Evolutionary conservation across 257 asterid species (phyloP).

Genomic region (Primulina huaijiensis): DNA sequence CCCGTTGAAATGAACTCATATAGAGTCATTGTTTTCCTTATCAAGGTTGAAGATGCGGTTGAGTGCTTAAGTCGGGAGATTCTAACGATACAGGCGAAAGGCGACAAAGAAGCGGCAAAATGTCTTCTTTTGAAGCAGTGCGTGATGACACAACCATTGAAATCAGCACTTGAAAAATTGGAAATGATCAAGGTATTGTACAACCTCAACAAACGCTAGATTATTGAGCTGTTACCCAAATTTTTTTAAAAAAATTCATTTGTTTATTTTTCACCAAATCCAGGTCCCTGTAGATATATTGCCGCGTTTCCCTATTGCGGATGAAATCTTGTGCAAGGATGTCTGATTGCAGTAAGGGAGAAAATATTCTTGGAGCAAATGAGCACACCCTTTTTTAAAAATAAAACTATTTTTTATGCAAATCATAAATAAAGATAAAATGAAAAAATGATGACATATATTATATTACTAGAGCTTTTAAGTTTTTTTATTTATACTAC

Average conservation of each 20-base stretch:
- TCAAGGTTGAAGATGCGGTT: constrained; percentile 75
- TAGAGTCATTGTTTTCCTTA: background rate
- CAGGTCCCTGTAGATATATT: constrained; percentile 91
- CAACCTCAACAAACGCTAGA: background rate
- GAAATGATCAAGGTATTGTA: constrained; percentile 57
- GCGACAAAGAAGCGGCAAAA: constrained; percentile 70
- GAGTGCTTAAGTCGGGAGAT: constrained; percentile 86
- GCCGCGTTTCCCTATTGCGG: constrained; percentile 81
- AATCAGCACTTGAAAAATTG: constrained; percentile 62
- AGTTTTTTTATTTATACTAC: too few relatives aligned
- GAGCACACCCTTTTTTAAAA: background rate
- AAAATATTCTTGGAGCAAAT: too few relatives aligned
- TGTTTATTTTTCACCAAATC: constrained; percentile 4
- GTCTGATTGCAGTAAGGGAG: constrained; percentile 18
- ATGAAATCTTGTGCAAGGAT: constrained; percentile 41
- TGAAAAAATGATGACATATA: too few relatives aligned
- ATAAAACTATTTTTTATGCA: too few relatives aligned
- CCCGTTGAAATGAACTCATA: constrained; percentile 11
- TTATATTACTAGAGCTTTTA: too few relatives aligned
- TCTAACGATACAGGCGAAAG: constrained; percentile 84
- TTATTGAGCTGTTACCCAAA: background rate
- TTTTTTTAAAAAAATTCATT: background rate
- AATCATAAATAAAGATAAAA: too few relatives aligned
- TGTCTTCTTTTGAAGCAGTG: constrained; percentile 56
- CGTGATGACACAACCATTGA: constrained; percentile 55